These are phyloP conservation scores for Lachancea waltii DNA, from an alignment of 805 yeast species.

Conservation along the genomic window DNA sequence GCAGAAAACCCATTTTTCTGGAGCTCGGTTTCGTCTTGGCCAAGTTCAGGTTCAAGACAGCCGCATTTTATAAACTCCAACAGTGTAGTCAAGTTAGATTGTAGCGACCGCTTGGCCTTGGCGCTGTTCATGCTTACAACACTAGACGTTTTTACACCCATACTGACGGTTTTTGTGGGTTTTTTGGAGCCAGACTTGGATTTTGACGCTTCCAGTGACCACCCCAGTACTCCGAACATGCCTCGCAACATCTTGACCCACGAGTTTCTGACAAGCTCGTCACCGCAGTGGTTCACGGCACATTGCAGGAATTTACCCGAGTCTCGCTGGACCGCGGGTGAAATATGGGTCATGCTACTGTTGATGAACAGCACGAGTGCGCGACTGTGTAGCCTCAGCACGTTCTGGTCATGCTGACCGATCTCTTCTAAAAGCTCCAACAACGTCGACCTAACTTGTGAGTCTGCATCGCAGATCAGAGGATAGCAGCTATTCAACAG, in stretches of 20 bases:
- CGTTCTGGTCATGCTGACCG: constrained; percentile 44
- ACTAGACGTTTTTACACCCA: constrained; percentile 11
- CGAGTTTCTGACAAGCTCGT: constrained; percentile 50
- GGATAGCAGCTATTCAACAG: constrained; percentile 28
- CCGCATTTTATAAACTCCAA: constrained; percentile 41
- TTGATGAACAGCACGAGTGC: constrained; percentile 66
- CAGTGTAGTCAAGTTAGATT: constrained; percentile 35
- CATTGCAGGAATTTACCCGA: constrained; percentile 62
- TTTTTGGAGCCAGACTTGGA: constrained; percentile 13
- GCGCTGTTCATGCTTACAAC: constrained; percentile 12
- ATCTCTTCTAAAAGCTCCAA: constrained; percentile 43
- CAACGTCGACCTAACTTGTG: constrained; percentile 55
- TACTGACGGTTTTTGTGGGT: constrained; percentile 22
- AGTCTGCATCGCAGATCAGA: constrained; percentile 49
- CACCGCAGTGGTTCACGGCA: constrained; percentile 49
- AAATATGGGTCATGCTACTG: constrained; percentile 91
- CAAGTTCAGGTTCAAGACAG: constrained; percentile 18
- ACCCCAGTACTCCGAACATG: constrained; percentile 64
- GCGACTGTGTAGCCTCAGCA: constrained; percentile 55
- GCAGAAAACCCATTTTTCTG: constrained; percentile 18
- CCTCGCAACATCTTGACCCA: constrained; percentile 67
- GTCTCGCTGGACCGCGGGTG: constrained; percentile 66
- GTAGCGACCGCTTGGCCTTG: constrained; percentile 16
- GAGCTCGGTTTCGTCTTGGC: constrained; percentile 11
- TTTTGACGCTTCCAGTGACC: constrained; percentile 42